A percentile compares a stretch with the other conserved stretches of the same genome.
Evolutionary conservation across 2,329 filamentous ascomycete species (phyloP).

Genomic region (Albophoma yamanashiensis): DNA sequence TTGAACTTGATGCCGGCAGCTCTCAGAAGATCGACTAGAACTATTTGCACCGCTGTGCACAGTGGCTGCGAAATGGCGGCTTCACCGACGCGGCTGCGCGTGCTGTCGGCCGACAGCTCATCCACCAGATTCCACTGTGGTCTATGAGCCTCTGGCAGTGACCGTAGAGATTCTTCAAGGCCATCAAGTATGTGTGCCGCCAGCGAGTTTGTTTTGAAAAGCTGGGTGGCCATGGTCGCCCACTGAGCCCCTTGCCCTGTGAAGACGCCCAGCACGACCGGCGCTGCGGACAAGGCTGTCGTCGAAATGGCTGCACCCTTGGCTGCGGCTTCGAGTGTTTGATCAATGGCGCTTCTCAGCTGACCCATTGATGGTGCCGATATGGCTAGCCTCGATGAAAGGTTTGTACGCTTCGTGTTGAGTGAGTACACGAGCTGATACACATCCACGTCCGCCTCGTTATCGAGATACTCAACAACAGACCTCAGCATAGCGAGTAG

Average conservation of each 20-base stretch:
- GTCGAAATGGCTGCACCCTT: too few relatives aligned
- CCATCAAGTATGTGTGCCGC: not conserved
- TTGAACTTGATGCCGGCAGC: conserved; percentile 19
- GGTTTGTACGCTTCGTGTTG: too few relatives aligned
- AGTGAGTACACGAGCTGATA: too few relatives aligned
- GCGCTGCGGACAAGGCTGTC: too few relatives aligned
- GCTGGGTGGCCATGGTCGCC: conserved; percentile 11
- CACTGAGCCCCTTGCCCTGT: conserved; percentile 23
- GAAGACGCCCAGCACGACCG: conserved; percentile 9
- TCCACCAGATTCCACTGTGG: conserved; percentile 9
- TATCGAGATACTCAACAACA: too few relatives aligned
- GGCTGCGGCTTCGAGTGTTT: too few relatives aligned
- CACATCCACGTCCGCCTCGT: too few relatives aligned
- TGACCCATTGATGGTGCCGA: too few relatives aligned
- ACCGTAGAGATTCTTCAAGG: not conserved
- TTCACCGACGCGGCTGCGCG: not conserved
- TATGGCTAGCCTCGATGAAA: too few relatives aligned
- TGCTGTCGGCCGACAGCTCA: too few relatives aligned
- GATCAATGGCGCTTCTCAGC: too few relatives aligned
- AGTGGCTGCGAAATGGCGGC: conserved; percentile 17
- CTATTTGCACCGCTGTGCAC: conserved; percentile 17
- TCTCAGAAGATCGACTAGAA: conserved; percentile 15
- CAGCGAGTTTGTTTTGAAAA: conserved; percentile 3
- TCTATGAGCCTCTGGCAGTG: conserved; percentile 6
- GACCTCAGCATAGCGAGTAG: too few relatives aligned